Percentiles rank a stretch among this genome's conserved stretches.
These are phyloP conservation scores for Kentomonas sorsogonicus DNA, from an alignment of 208 protist species.

Conservation along the genomic window DNA sequence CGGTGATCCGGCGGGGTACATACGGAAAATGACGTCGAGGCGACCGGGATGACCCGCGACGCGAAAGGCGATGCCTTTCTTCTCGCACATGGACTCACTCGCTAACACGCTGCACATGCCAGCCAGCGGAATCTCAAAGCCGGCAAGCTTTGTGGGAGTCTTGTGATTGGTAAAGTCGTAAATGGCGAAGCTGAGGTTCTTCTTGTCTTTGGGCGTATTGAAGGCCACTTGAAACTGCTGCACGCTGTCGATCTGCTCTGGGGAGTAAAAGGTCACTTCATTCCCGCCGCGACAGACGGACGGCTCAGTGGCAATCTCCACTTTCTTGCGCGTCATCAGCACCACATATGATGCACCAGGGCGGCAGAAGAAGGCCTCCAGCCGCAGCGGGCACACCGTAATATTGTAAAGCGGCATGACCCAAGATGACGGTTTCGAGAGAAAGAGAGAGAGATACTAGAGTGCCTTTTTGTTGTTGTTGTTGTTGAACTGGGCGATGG, in stretches of 20 bases:
- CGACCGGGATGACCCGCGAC: slow-evolving; percentile 63
- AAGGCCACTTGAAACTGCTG: slow-evolving; percentile 66
- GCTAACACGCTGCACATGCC: slow-evolving; percentile 88
- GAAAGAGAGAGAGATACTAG: slow-evolving; percentile 9
- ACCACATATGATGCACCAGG: slow-evolving; percentile 57
- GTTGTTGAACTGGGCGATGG: not conserved
- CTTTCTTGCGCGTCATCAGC: slow-evolving; percentile 63
- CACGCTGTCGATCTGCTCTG: slow-evolving; percentile 32
- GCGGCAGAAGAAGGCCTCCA: slow-evolving; percentile 71
- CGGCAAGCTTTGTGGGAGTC: slow-evolving; percentile 66
- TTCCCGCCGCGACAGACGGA: slow-evolving; percentile 41
- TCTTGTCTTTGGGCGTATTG: slow-evolving; percentile 74
- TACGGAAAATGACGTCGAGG: slow-evolving; percentile 80
- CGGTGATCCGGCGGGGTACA: slow-evolving; percentile 69
- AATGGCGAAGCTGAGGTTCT: slow-evolving; percentile 66
- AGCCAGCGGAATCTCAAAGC: slow-evolving; percentile 80
- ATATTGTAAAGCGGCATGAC: slow-evolving; percentile 74
- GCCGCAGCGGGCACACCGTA: slow-evolving; percentile 64
- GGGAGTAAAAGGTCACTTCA: slow-evolving; percentile 70
- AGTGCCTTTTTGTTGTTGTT: slow-evolving; percentile 1
- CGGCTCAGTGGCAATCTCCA: slow-evolving; percentile 68
- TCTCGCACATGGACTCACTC: slow-evolving; percentile 79
- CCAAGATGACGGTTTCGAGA: not conserved
- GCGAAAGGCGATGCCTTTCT: slow-evolving; percentile 79
- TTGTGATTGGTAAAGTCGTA: slow-evolving; percentile 82